phyloP scores from a whole-genome alignment of 163 green algal genomes.

The Chloroidium sp. region DNA sequence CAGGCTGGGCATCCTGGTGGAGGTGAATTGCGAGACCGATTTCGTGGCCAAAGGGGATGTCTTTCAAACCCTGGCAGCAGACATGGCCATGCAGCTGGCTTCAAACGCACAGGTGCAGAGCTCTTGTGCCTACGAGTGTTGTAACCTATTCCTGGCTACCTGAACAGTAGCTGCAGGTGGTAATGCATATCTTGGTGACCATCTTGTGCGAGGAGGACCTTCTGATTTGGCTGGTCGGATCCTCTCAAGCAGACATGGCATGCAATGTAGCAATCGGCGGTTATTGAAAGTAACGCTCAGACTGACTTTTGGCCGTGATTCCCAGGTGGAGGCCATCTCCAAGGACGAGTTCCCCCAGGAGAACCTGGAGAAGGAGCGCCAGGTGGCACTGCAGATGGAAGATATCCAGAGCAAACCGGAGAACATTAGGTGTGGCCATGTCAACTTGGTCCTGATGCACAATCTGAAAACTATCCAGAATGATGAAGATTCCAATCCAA shows the following conservation, averaged over 20 bases:
- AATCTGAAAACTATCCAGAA: no score
- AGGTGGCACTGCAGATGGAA: slow-evolving; percentile 92
- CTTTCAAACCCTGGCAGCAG: slow-evolving; percentile 82
- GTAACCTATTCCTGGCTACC: no score
- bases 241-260: no score
- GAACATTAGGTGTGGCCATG: slow-evolving; percentile 52
- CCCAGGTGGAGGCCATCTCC: background rate
- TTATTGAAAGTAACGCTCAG: no score
- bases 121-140: background rate
- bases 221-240: no score
- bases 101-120: background rate
- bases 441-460: background rate
- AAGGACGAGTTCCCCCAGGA: slow-evolving; percentile 66
- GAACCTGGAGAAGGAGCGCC: slow-evolving; percentile 72
- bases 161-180: no score
- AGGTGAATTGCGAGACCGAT: slow-evolving; percentile 99
- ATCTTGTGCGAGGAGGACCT: no score
- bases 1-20: slow-evolving; percentile 86
- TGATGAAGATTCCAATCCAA: no score
- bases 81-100: slow-evolving; percentile 55
- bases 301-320: no score
- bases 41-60: slow-evolving; percentile 89
- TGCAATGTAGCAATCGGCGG: no score
- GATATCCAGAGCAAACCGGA: slow-evolving; percentile 92
- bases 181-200: no score